A percentile compares a stretch with the other conserved stretches of the same genome.
phyloP scores from a whole-genome alignment of 352 stramenopile species.

The Globisporangium alternatum region DNA sequence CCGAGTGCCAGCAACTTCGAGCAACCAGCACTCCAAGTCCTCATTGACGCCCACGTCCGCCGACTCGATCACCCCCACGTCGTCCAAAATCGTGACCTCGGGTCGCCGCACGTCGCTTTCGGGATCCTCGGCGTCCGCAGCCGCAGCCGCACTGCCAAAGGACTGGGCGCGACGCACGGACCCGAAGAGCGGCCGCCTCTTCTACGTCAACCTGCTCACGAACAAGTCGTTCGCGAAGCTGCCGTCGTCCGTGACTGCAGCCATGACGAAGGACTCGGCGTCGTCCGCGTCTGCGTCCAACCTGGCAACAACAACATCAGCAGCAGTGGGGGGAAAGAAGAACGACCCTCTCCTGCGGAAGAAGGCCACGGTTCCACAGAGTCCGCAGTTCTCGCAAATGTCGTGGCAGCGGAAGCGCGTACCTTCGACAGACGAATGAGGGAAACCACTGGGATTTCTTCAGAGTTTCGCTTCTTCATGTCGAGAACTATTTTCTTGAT shows the following conservation, averaged over 20 bases:
- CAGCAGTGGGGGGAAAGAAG: constrained; percentile 12
- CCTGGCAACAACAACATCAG: constrained; percentile 10
- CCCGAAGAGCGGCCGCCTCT: constrained; percentile 72
- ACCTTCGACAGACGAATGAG: constrained; percentile 32
- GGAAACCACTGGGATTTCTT: too few species aligned
- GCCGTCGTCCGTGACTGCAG: constrained; percentile 67
- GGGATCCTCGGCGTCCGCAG: constrained; percentile 22
- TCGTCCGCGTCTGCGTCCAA: constrained; percentile 1
- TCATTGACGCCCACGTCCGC: constrained; percentile 26
- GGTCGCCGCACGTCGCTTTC: constrained; percentile 25
- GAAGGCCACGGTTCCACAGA: constrained; percentile 64
- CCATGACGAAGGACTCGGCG: constrained; percentile 30
- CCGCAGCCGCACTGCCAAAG: constrained; percentile 51
- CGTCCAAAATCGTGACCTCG: constrained; percentile 20
- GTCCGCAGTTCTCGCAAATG: constrained; percentile 79
- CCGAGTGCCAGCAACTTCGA: constrained; percentile 8
- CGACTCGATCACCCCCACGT: constrained; percentile 40
- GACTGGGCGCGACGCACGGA: constrained; percentile 78
- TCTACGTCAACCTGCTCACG: constrained; percentile 83
- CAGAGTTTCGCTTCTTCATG: not conserved
- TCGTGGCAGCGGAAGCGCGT: constrained; percentile 75
- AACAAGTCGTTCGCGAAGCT: constrained; percentile 79
- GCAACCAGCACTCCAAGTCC: constrained; percentile 14
- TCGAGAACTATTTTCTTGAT: not conserved
- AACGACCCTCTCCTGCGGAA: constrained; percentile 19